phyloP scores from a whole-genome alignment of 2,329 filamentous ascomycete species.

The Leptographium flavum region DNA sequence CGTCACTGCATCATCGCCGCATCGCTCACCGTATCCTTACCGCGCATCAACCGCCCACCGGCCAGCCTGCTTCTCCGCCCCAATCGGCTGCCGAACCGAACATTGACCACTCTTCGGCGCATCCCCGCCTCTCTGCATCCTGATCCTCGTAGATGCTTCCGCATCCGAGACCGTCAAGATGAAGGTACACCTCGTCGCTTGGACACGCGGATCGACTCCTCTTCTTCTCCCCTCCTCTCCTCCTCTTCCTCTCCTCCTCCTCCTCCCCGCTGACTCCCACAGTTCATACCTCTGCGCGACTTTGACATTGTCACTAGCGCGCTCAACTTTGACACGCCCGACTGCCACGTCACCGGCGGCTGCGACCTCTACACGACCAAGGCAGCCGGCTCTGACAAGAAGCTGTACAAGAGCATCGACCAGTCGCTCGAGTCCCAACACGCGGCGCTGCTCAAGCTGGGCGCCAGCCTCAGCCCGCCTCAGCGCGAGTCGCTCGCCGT shows the following conservation, averaged over 20 bases:
- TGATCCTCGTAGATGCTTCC: neutral
- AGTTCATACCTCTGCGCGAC: constrained; percentile 86
- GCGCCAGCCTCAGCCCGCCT: constrained; percentile 75
- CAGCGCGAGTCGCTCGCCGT: constrained; percentile 56
- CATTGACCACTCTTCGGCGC: too few relatives aligned
- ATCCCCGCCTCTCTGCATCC: neutral
- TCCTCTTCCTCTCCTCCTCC: neutral
- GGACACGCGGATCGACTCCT: too few relatives aligned
- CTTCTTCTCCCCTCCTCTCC: neutral
- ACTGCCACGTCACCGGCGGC: constrained; percentile 81
- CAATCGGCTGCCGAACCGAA: too few relatives aligned
- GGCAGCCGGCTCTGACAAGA: constrained; percentile 88
- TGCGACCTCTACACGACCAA: constrained; percentile 98
- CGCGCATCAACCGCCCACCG: too few relatives aligned
- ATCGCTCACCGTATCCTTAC: too few relatives aligned
- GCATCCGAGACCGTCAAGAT: neutral
- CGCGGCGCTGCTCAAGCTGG: constrained; percentile 72
- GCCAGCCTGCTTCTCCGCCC: too few relatives aligned
- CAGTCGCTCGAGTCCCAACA: constrained; percentile 83
- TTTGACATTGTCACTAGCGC: constrained; percentile 86
- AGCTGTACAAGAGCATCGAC: constrained; percentile 92
- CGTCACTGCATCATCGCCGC: neutral
- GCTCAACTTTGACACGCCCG: constrained; percentile 88
- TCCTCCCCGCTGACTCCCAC: neutral
- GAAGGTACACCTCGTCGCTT: neutral